These are phyloP conservation scores for Euphrasia confusa DNA, from an alignment of 257 asterid genomes.

Conservation along the genomic window DNA sequence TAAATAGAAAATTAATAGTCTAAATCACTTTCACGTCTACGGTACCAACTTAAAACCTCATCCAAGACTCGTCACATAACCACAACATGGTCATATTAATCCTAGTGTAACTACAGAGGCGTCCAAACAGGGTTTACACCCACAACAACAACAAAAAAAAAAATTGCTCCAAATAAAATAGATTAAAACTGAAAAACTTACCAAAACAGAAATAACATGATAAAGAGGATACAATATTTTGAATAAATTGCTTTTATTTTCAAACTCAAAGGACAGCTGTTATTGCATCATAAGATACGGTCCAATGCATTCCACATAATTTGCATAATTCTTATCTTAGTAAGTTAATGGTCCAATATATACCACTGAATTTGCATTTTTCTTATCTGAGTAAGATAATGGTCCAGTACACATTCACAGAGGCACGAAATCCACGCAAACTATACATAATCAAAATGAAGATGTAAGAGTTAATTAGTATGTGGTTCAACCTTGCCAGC, in stretches of 20 bases:
- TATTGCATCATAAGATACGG: neutral
- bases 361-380: no score
- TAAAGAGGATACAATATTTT: no score
- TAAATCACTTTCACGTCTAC: constrained; percentile 10
- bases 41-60: constrained; percentile 2
- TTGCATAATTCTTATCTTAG: no score
- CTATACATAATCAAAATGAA: constrained; percentile 13
- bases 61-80: constrained; percentile 11
- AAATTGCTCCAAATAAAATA: neutral
- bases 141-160: no score
- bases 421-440: constrained; percentile 15
- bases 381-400: no score
- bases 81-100: neutral
- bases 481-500: constrained; percentile 60
- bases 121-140: neutral
- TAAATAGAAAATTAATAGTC: neutral
- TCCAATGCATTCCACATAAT: no score
- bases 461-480: constrained; percentile 8
- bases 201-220: neutral
- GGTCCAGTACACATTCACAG: constrained; percentile 14
- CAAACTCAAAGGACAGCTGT: no score
- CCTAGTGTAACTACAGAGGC: constrained; percentile 1
- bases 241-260: no score
- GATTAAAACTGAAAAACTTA: neutral
- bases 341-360: no score